Conservation (phyloP, 306 rosid species). For the Purshia tridentata region DNA sequence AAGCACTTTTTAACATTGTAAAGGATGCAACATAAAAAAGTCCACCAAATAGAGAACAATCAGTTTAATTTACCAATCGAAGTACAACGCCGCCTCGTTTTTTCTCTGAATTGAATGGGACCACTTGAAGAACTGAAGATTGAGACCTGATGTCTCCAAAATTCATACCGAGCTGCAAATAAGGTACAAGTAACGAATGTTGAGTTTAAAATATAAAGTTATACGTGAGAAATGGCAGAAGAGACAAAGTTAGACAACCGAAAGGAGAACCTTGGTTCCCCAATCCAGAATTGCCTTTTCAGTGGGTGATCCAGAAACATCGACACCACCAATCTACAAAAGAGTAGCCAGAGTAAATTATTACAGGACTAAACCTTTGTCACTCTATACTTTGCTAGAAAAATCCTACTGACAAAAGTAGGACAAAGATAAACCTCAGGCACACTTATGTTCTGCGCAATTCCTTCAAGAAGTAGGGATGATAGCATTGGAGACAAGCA, state of each 20-base stretch:
- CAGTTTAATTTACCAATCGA: slow-evolving; percentile 35
- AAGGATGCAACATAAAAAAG: too few relatives aligned
- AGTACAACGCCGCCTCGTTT: slow-evolving; percentile 71
- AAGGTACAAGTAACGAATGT: slow-evolving; percentile 15
- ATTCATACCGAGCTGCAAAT: slow-evolving; percentile 69
- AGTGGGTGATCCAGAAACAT: slow-evolving; percentile 75
- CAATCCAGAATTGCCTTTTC: slow-evolving; percentile 70
- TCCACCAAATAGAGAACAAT: neutral
- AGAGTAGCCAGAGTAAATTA: slow-evolving; percentile 11
- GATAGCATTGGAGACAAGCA: slow-evolving; percentile 36
- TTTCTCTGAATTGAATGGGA: slow-evolving; percentile 75
- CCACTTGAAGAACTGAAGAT: slow-evolving; percentile 59
- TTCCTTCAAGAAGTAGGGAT: slow-evolving; percentile 63
- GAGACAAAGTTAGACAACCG: neutral
- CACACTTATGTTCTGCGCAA: slow-evolving; percentile 54
- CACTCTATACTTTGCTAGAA: too few relatives aligned
- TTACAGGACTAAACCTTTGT: neutral
- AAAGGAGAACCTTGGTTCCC: slow-evolving; percentile 55
- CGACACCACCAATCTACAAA: slow-evolving; percentile 45
- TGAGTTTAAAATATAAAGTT: neutral
- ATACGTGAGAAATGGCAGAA: neutral
- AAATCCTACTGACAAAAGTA: neutral
- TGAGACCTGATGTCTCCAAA: slow-evolving; percentile 51
- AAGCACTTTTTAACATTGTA: too few relatives aligned
- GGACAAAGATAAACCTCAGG: slow-evolving; percentile 13